Evolutionary conservation across 805 yeast species (phyloP), one percentile per base, ranked within the genome.

Genomic region (Kodamaea laetipori): DNA sequence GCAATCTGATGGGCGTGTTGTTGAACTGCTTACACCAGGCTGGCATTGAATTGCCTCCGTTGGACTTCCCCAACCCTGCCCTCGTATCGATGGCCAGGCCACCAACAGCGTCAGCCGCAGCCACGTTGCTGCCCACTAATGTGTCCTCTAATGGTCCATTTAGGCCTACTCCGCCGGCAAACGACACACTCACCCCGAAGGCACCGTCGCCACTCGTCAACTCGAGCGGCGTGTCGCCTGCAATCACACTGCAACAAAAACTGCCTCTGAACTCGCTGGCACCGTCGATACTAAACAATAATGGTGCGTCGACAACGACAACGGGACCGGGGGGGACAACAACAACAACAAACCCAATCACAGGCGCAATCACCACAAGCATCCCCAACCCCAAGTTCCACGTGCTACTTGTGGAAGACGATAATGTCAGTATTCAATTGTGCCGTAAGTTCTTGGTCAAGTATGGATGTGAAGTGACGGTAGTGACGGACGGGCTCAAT

Each of bases 401-500:
- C 56, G 92, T 86, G 3, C 66, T 85, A 32, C 63, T 86, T 18
- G 94, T 86, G 11, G 95, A 85, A 62, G 95, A 85, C 63, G 95
- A 84, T 61, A 80, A 77, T 30, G 87, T 86, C 28, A 86, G 96
- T 53, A 85, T 89, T 41, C 87, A 85, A 50, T 71, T 92, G 7
- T 87, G 97, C 54, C 74, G 86, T 7, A 86, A 87, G 60, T 88
- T 94, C 57, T 63, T 94, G 45, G 78, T 80, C 58, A 86, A 88
- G 56, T 89, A 86, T 60, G 97, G 97, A 0, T 90, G 97, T 61
- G 82, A 89, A 10, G 96, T 92, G 4, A 92, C 94, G 37, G 88
- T 90, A 13, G 97, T 88, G 0, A 84, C 89, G 4, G 97, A 92
- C 66, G 99, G 99, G 0, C 66, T 92, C 8, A 82, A 87, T 26